Evolutionary conservation across 148 eudicot genomes (phyloP).

Genomic region (Camellia granthamiana): DNA sequence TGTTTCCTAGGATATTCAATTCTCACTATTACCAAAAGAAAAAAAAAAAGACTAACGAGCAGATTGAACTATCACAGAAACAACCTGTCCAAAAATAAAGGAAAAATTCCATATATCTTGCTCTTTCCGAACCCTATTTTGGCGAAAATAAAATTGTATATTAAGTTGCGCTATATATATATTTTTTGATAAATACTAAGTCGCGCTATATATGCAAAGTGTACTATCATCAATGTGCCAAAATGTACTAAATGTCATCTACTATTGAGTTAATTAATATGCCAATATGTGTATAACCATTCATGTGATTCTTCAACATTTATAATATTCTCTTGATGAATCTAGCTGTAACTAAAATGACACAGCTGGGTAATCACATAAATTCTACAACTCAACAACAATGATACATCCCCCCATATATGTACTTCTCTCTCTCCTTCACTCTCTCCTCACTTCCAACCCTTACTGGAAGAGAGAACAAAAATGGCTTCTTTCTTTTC

Average conservation of each 20-base stretch:
- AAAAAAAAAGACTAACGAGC: too few species aligned
- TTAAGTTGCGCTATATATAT: too few species aligned
- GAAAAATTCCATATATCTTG: too few species aligned
- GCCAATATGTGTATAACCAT: background rate
- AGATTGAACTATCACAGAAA: too few species aligned
- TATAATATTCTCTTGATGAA: background rate
- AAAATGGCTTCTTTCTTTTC: constrained; percentile 1
- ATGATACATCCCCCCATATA: background rate
- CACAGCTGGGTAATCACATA: background rate
- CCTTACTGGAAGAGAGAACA: too few species aligned
- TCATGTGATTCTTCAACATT: background rate
- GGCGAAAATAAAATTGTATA: too few species aligned
- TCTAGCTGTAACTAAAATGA: background rate
- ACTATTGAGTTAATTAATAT: background rate
- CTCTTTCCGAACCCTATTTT: too few species aligned
- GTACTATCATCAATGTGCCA: background rate
- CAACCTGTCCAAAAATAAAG: too few species aligned
- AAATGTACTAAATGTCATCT: background rate
- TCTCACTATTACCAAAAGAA: too few species aligned
- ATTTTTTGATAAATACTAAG: too few species aligned
- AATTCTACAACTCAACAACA: background rate
- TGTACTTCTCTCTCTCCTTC: background rate
- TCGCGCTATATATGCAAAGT: background rate
- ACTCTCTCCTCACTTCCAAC: background rate
- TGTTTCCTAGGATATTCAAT: too few species aligned